phyloP scores from a whole-genome alignment of 768 basidiomycete genomes.

The Podaxis sp. region DNA sequence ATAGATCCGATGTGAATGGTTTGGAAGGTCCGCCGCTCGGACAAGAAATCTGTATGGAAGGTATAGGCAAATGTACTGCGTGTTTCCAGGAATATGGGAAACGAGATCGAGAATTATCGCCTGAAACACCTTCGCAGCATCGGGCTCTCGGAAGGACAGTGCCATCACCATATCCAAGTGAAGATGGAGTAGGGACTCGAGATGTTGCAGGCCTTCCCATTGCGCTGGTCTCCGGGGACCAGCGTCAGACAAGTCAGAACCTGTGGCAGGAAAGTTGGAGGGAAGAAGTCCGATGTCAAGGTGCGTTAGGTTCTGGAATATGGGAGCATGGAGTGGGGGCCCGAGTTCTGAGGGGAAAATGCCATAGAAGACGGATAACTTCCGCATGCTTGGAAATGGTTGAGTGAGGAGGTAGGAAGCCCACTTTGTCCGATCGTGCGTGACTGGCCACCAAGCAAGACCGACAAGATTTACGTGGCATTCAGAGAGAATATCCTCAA shows the following conservation, averaged over 20 bases:
- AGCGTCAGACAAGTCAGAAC: background rate
- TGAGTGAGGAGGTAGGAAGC: background rate
- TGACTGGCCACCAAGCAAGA: constrained; percentile 3
- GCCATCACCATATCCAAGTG: background rate
- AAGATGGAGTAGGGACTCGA: background rate
- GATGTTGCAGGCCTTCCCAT: constrained; percentile 1
- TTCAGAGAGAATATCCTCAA: background rate
- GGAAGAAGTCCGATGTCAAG: constrained; percentile 3
- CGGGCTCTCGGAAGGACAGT: background rate
- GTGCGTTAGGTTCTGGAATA: constrained; percentile 7
- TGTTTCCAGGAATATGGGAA: background rate
- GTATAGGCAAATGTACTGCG: background rate
- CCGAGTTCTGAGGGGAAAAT: background rate
- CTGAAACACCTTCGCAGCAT: background rate
- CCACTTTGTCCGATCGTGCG: background rate
- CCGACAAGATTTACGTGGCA: background rate
- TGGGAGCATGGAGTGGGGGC: background rate
- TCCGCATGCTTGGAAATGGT: background rate
- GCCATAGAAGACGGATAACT: background rate
- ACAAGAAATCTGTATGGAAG: background rate
- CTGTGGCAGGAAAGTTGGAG: background rate
- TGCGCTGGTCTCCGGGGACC: background rate
- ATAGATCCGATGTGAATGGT: background rate
- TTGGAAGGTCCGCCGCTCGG: background rate
- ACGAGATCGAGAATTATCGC: background rate